Evolutionary conservation across 345 rosid genomes (phyloP).

Genomic region (Brassica nigra): DNA sequence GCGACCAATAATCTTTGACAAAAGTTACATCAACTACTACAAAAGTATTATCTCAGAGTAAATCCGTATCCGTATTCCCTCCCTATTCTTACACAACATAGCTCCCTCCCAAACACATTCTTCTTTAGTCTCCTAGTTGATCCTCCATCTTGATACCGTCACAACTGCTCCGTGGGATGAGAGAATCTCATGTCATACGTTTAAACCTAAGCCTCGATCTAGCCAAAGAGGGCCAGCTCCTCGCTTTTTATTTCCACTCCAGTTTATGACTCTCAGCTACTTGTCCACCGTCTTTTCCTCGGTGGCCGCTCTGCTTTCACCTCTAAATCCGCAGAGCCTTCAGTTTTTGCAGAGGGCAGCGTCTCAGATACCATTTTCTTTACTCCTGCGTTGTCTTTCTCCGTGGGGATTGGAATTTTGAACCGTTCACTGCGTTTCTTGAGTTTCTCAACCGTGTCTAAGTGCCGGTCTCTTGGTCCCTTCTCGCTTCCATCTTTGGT

Average conservation of each 20-base stretch:
- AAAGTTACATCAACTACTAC: constrained; percentile 40
- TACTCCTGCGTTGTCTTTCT: constrained; percentile 53
- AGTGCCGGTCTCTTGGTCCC: constrained; percentile 65
- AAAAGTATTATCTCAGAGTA: constrained; percentile 18
- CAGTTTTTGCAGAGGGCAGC: constrained; percentile 55
- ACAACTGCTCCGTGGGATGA: constrained; percentile 25
- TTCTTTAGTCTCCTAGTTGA: constrained; percentile 21
- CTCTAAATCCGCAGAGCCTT: constrained; percentile 62
- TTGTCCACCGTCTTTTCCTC: constrained; percentile 86
- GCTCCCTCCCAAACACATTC: constrained; percentile 25
- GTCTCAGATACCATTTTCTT: constrained; percentile 71
- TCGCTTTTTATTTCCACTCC: constrained; percentile 20
- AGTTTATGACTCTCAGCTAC: constrained; percentile 46
- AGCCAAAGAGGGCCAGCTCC: constrained; percentile 11
- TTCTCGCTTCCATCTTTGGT: constrained; percentile 59
- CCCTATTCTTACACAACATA: constrained; percentile 37
- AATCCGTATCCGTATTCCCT: constrained; percentile 26
- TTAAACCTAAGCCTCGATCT: not conserved
- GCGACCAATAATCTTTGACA: constrained; percentile 35
- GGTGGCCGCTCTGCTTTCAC: constrained; percentile 89
- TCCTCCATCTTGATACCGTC: constrained; percentile 18
- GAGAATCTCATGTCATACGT: constrained; percentile 15
- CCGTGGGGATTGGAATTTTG: constrained; percentile 90
- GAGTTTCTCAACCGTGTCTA: constrained; percentile 93
- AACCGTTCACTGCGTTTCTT: constrained; percentile 98